These are phyloP conservation scores for Pseudogymnoascus sp. DNA, from an alignment of 2,329 filamentous ascomycete genomes.

Conservation along the genomic window DNA sequence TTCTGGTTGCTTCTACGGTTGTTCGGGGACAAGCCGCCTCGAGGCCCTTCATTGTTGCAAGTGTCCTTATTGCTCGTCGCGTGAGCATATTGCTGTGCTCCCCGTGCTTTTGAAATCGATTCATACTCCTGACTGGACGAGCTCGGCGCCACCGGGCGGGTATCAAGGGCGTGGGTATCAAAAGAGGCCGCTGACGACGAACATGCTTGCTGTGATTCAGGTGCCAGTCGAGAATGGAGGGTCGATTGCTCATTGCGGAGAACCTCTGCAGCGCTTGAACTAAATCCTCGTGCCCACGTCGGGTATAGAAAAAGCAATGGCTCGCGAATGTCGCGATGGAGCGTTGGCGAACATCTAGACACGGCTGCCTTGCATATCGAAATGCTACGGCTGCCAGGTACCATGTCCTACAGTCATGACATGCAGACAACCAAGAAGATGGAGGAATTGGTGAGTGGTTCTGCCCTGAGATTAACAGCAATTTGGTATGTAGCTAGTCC, in stretches of 20 bases:
- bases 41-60: not conserved
- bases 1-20: not conserved
- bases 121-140: not conserved
- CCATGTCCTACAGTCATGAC: slow-evolving; percentile 13
- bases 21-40: not conserved
- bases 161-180: not conserved
- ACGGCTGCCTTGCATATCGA: slow-evolving; percentile 10
- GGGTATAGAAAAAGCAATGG: slow-evolving; percentile 12
- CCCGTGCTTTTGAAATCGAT: not conserved
- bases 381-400: slow-evolving; percentile 13
- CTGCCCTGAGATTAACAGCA: not conserved
- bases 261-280: not conserved
- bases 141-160: not conserved
- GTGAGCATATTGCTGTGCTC: not conserved
- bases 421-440: not conserved
- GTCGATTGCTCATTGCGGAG: not conserved
- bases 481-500: not conserved
- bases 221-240: not conserved
- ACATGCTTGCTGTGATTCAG: not conserved
- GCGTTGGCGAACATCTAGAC: slow-evolving; percentile 5
- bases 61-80: not conserved
- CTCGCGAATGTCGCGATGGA: slow-evolving; percentile 7
- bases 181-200: not conserved
- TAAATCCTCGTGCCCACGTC: not conserved
- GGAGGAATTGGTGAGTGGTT: not conserved